Percentiles rank a stretch among this genome's conserved stretches.
These are phyloP conservation scores for Agaricus sinodeliciosus DNA, from an alignment of 768 basidiomycete genomes.

Conservation along the genomic window DNA sequence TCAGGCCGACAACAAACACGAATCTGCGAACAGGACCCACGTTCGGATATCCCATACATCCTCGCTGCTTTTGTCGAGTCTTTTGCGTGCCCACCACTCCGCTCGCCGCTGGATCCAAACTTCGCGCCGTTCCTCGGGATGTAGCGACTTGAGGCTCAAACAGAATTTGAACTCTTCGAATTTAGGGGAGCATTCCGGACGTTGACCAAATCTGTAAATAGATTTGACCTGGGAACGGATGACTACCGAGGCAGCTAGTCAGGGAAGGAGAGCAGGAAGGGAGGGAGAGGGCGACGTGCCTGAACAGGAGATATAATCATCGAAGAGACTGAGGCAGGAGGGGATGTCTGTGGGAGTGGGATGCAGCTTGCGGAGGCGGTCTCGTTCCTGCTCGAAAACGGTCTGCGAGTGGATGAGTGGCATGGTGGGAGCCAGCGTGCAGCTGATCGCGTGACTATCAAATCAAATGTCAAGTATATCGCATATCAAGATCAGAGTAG, in stretches of 20 bases:
- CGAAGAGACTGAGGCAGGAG: conserved; percentile 70
- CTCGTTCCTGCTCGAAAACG: conserved; percentile 61
- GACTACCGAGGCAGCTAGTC: conserved; percentile 33
- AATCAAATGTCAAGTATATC: not conserved
- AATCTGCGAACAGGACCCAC: conserved; percentile 31
- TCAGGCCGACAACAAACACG: not conserved
- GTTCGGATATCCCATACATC: conserved; percentile 88
- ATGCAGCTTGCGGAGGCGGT: conserved; percentile 55
- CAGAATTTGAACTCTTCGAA: conserved; percentile 95
- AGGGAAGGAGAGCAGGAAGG: not conserved
- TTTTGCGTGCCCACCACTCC: conserved; percentile 88
- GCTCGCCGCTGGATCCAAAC: conserved; percentile 84
- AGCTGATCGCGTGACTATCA: not conserved
- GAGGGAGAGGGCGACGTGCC: conserved; percentile 27
- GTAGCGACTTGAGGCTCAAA: conserved; percentile 71
- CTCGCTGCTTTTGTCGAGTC: conserved; percentile 80
- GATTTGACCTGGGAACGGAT: conserved; percentile 76
- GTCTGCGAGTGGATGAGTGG: conserved; percentile 46
- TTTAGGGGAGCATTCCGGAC: conserved; percentile 67
- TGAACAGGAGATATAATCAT: conserved; percentile 67
- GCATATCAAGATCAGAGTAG: not conserved
- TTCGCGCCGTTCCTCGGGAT: conserved; percentile 70
- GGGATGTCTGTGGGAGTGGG: conserved; percentile 79
- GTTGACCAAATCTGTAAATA: conserved; percentile 79
- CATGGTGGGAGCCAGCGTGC: conserved; percentile 16